Percentiles rank a stretch among this genome's conserved stretches.
Evolutionary conservation across 306 rosid genomes (phyloP).

Genomic region (Parietaria judaica): DNA sequence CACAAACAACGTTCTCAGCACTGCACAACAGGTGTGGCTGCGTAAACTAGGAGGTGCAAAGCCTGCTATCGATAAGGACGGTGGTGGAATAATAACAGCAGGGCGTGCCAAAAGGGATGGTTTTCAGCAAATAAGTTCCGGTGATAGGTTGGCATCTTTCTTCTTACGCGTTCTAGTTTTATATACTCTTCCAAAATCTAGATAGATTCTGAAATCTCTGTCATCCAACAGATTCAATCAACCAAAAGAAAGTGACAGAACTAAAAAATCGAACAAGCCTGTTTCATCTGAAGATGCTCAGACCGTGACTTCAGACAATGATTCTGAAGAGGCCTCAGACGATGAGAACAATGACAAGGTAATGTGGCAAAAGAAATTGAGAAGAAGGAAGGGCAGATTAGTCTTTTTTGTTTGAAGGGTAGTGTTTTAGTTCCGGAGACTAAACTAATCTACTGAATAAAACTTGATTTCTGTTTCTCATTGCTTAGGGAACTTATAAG

Average conservation of each 20-base stretch:
- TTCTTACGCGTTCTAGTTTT: constrained; percentile 5
- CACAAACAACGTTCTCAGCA: constrained; percentile 86
- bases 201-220: constrained; percentile 12
- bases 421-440: too few relatives aligned
- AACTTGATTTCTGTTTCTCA: too few relatives aligned
- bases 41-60: constrained; percentile 95
- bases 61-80: constrained; percentile 67
- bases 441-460: too few relatives aligned
- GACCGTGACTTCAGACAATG: constrained; percentile 43
- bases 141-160: constrained; percentile 63
- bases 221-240: constrained; percentile 56
- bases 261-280: constrained; percentile 44
- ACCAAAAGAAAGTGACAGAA: constrained; percentile 61
- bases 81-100: constrained; percentile 87
- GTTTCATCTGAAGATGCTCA: constrained; percentile 51
- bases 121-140: constrained; percentile 47
- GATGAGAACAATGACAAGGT: constrained; percentile 56
- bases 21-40: constrained; percentile 98
- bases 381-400: too few relatives aligned
- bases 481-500: too few relatives aligned
- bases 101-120: constrained; percentile 87
- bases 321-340: constrained; percentile 46
- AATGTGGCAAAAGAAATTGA: constrained; percentile 9
- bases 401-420: too few relatives aligned
- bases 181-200: not conserved